Evolutionary conservation across 2,329 filamentous ascomycete species (phyloP).

Genomic region (Fusarium sp.): DNA sequence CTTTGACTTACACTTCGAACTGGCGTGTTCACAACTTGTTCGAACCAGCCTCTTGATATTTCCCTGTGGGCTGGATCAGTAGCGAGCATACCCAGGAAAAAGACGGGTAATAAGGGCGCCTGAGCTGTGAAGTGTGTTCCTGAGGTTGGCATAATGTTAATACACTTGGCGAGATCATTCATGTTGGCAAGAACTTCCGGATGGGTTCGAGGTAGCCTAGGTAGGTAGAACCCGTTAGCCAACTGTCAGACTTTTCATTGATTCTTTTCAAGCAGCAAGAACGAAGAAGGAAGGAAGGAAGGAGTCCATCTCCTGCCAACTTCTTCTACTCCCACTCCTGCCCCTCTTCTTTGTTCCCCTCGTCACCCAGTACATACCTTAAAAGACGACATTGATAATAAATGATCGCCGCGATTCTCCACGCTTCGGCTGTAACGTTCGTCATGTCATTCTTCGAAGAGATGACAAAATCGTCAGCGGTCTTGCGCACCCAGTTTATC

Average conservation of each 20-base stretch:
- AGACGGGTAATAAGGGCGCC: conserved; percentile 56
- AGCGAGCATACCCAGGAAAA: conserved; percentile 55
- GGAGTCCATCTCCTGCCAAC: not conserved
- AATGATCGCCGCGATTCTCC: conserved; percentile 55
- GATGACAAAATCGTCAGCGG: conserved; percentile 43
- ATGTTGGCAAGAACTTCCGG: conserved; percentile 50
- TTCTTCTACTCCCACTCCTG: not conserved
- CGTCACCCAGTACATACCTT: conserved; percentile 46
- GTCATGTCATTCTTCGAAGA: conserved; percentile 52
- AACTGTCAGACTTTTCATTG: not conserved
- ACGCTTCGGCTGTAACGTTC: conserved; percentile 56
- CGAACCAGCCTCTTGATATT: conserved; percentile 53
- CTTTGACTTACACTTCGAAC: conserved; percentile 55
- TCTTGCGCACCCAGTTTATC: conserved; percentile 50
- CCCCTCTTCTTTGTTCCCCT: not conserved
- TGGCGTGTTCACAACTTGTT: conserved; percentile 52
- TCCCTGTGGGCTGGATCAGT: conserved; percentile 45
- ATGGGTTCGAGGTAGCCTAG: conserved; percentile 55
- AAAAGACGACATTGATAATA: conserved; percentile 56
- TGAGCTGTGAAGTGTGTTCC: conserved; percentile 57
- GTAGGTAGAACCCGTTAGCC: conserved; percentile 15
- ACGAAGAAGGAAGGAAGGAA: not conserved
- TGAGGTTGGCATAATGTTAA: conserved; percentile 56
- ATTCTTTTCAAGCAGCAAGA: not conserved
- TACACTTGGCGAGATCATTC: conserved; percentile 52